A percentile compares a stretch with the other conserved stretches of the same genome.
Evolutionary conservation across 345 rosid genomes (phyloP).

Genomic region (Aquilaria sinensis): DNA sequence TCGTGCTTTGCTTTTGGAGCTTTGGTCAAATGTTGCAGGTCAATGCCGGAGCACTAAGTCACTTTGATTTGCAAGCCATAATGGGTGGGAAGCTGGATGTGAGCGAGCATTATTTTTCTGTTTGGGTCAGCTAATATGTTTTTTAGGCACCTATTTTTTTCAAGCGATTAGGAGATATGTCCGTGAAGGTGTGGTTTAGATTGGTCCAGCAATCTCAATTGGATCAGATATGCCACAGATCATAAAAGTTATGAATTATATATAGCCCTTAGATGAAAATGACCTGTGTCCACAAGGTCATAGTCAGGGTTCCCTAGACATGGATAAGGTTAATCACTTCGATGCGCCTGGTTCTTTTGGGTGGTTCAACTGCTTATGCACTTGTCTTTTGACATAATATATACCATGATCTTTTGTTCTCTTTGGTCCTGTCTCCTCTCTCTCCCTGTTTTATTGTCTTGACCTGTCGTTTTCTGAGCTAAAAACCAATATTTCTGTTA

Average conservation of each 20-base stretch:
- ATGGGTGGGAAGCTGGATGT: no score
- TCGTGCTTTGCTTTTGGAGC: no score
- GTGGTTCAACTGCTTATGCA: background rate
- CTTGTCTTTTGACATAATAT: background rate
- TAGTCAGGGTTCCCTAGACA: background rate
- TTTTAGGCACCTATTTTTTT: no score
- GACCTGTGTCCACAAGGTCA: conserved; percentile 14
- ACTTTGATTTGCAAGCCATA: no score
- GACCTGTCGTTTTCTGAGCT: background rate
- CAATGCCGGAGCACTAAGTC: no score
- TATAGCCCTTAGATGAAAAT: conserved; percentile 15
- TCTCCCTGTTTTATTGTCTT: background rate
- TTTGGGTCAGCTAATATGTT: no score
- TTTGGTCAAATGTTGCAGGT: no score
- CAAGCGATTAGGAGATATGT: no score
- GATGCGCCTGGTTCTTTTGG: conserved; percentile 8
- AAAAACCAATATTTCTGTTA: no score
- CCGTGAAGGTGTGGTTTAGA: conserved; percentile 1
- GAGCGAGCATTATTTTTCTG: no score
- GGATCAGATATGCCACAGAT: background rate
- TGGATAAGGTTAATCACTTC: conserved; percentile 12
- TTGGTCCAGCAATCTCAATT: conserved; percentile 3
- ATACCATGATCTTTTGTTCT: background rate
- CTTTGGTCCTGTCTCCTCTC: background rate
- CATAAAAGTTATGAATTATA: background rate